These are phyloP conservation scores for Chenopodium formosanum DNA, from an alignment of 148 eudicot genomes.

Conservation along the genomic window DNA sequence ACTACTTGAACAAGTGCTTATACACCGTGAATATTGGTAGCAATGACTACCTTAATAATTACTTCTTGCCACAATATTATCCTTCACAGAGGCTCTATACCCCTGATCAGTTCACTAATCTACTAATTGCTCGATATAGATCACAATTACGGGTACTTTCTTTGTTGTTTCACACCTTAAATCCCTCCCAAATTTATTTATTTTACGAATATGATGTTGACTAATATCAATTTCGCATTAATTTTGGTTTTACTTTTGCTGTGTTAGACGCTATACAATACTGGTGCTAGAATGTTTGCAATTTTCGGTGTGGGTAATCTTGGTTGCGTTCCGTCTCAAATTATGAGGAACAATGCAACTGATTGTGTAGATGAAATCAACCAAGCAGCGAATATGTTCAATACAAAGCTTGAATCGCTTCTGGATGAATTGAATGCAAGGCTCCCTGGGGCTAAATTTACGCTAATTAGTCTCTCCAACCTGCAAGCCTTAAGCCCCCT, in stretches of 20 bases:
- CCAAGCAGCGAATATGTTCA: slow-evolving; percentile 32
- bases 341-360: slow-evolving; percentile 3
- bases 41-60: slow-evolving; percentile 64
- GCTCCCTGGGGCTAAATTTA: slow-evolving; percentile 33
- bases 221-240: no score
- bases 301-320: slow-evolving; percentile 40
- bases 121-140: slow-evolving; percentile 31
- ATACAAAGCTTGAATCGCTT: slow-evolving; percentile 32
- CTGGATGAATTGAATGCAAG: slow-evolving; percentile 35
- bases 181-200: not conserved
- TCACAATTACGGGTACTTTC: slow-evolving; percentile 33
- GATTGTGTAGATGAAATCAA: slow-evolving; percentile 37
- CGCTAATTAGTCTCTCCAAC: slow-evolving; percentile 33
- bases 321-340: slow-evolving; percentile 40
- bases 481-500: slow-evolving; percentile 18
- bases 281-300: slow-evolving; percentile 61
- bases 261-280: slow-evolving; percentile 34
- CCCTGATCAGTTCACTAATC: slow-evolving; percentile 30
- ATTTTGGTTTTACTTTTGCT: not conserved
- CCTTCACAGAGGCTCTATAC: slow-evolving; percentile 12
- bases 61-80: slow-evolving; percentile 36
- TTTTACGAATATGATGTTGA: no score
- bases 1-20: slow-evolving; percentile 37
- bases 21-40: slow-evolving; percentile 47
- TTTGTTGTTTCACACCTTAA: not conserved